Evolutionary conservation across 2,329 filamentous ascomycete species (phyloP), one percentile per base, ranked within the genome.

Genomic region (Macrophomina phaseolina): DNA sequence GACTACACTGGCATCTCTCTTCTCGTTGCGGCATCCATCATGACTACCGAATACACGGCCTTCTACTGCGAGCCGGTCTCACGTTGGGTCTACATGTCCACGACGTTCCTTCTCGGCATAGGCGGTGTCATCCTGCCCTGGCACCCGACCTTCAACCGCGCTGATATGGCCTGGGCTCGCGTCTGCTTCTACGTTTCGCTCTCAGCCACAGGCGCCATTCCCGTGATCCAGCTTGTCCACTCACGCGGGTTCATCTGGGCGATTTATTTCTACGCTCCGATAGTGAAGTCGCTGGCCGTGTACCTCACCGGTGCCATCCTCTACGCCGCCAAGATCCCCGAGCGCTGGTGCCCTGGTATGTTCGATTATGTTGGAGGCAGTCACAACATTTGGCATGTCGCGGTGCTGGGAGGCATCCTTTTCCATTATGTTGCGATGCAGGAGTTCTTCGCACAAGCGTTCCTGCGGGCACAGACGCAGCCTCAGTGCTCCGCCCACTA

Each of bases 391-490:
- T 99, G 95, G 95, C 95, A 99, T 79, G 81, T 97, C 40, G 95
- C 95, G 7, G 95, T 99, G 11, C 83, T 99, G 34, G 93, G 94
- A 16, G 95, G 95, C 11, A 99, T 99, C 67, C 80, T 98, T n/a
- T 98, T 97, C 78, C 95, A 99, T 79, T 99, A 98, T 80, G 86
- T 87, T 28, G 95, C 95, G 18, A 97, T 99, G 94, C 92, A 97
- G 79, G 87, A 93, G 66, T 95, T 99, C 79, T 99, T 99, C 75
- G 85, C 90, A 5, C 78, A 80, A 63, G 83, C 83, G 1, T 80
- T 84, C 70, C 67, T 70, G 11, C 67, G 77, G 52, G 75, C 76
- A 18, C 69, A 75, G 69, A 73, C 71, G 14, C 72, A 75, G 70
- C 72, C 71, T 9, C 72, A 74, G 66, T 79, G 77, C 52, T 56